Evolutionary conservation across 176 grass and related monocot genomes (phyloP), one percentile per base, ranked within the genome.

Genomic region (Oryza brachyantha): DNA sequence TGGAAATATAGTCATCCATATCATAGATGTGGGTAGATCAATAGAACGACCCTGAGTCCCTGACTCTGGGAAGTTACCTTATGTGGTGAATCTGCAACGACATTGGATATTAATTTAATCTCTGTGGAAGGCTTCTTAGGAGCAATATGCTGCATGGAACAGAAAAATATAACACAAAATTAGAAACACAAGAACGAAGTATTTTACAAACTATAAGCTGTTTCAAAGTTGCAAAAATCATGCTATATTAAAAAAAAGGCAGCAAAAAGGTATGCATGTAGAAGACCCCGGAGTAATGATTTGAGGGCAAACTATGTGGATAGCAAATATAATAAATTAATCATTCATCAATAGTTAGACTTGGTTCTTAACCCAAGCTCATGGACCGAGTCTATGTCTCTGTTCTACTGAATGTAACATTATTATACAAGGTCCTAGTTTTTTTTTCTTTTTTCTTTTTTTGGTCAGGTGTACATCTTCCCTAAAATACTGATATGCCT

Each of bases 61-160:
- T 28, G 74, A 40, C 58, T 58, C 37, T 70, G 38, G 38, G 24
- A 85, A 76, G 74, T 66, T 89, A 99, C 96, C 96, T 99, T 99
- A 27, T 91, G 79, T 35, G 88, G 71, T 91, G 92, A 95, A 91
- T 99, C 92, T 77, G 86, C 84, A 70, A 99, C 96, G 66, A 84
- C 21, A 57, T 95, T 79, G 35, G 92, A 85, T 81, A 91, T 76
- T 73, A 71, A 65, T 70, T 77, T 91, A 72, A 84, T 74, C 63
- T 86, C 92, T 86, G 91, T 75, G 22, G 74, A 67, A 70, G 71
- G 68, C 86, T 95, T 93, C 84, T 91, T 91, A 64, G 70, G 75
- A 72, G 67, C 76, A 71, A 60, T 74, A 87, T 69, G 86, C 96
- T 99, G 90, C 88, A 93, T 28, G 46, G 74, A 70, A 86, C 58